A percentile compares a stretch with the other conserved stretches of the same genome.
phyloP scores from a whole-genome alignment of 352 stramenopile species.

The Globisporangium abappressorium region DNA sequence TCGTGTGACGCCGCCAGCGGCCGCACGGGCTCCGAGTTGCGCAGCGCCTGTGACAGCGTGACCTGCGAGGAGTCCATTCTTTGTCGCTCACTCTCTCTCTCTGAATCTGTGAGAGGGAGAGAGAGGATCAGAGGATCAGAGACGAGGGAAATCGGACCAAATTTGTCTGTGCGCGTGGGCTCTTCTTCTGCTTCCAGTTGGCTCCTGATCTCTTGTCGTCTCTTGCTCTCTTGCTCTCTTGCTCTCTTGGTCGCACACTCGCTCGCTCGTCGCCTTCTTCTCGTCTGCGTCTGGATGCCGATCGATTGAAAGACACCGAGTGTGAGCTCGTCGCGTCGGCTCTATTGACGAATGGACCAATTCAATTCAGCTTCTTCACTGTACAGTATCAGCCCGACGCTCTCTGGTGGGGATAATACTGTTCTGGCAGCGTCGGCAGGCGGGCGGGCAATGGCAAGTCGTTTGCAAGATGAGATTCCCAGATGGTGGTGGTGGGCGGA shows the following conservation, averaged over 20 bases:
- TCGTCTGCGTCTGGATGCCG: not conserved
- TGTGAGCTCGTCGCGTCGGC: not conserved
- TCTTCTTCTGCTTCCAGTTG: not conserved
- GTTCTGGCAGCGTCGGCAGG: not conserved
- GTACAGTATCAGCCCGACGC: not conserved
- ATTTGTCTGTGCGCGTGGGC: not conserved
- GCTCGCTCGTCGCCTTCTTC: not conserved
- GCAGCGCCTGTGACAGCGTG: slow-evolving; percentile 15
- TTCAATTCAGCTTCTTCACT: not conserved
- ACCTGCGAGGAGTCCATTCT: slow-evolving; percentile 16
- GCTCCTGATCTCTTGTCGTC: not conserved
- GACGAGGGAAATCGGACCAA: not conserved
- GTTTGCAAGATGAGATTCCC: not conserved
- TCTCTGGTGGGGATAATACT: not conserved
- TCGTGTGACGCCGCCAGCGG: not conserved
- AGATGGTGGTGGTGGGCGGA: not conserved
- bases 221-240: not conserved
- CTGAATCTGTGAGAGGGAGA: not conserved
- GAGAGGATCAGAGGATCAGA: not conserved
- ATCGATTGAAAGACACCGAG: not conserved
- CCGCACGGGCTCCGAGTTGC: slow-evolving; percentile 6
- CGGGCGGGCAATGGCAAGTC: not conserved
- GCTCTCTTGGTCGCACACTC: not conserved
- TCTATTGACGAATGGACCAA: not conserved
- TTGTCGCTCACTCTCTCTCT: not conserved